Percentiles rank a stretch among this genome's conserved stretches.
Conservation (phyloP, 164 flowering plant genomes). For the Vitis labrusca region DNA sequence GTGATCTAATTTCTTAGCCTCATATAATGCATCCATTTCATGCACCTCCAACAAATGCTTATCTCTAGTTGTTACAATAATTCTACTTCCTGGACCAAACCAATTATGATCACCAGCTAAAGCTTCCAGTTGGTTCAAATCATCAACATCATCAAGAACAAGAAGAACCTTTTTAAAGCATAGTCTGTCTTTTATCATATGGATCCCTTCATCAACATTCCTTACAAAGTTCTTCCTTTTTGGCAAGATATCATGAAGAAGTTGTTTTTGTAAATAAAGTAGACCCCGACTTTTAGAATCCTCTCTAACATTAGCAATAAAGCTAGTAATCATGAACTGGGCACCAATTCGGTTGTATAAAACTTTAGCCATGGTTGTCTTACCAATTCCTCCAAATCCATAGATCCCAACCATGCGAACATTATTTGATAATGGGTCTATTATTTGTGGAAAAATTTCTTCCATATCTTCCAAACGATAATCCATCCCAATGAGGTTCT, state of each 20-base stretch:
- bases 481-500: too few relatives aligned
- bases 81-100: slow-evolving; percentile 15
- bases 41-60: neutral
- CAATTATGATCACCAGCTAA: slow-evolving; percentile 10
- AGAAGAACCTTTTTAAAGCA: slow-evolving; percentile 11
- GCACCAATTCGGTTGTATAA: neutral
- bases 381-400: slow-evolving; percentile 19
- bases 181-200: neutral
- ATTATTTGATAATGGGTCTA: too few relatives aligned
- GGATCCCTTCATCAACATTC: slow-evolving; percentile 1
- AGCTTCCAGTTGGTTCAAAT: slow-evolving; percentile 11
- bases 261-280: too few relatives aligned
- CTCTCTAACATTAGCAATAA: slow-evolving; percentile 16
- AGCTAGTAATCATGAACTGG: slow-evolving; percentile 8
- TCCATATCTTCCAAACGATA: too few relatives aligned
- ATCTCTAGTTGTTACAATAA: neutral
- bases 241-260: too few relatives aligned
- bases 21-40: neutral
- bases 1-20: neutral
- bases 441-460: too few relatives aligned
- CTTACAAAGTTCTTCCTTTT: too few relatives aligned
- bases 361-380: slow-evolving; percentile 28
- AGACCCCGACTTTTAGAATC: neutral
- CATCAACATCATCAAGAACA: slow-evolving; percentile 28
- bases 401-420: too few relatives aligned